These are phyloP conservation scores for Dothistroma septosporum DNA, from an alignment of 2,329 filamentous ascomycete species.

Conservation along the genomic window DNA sequence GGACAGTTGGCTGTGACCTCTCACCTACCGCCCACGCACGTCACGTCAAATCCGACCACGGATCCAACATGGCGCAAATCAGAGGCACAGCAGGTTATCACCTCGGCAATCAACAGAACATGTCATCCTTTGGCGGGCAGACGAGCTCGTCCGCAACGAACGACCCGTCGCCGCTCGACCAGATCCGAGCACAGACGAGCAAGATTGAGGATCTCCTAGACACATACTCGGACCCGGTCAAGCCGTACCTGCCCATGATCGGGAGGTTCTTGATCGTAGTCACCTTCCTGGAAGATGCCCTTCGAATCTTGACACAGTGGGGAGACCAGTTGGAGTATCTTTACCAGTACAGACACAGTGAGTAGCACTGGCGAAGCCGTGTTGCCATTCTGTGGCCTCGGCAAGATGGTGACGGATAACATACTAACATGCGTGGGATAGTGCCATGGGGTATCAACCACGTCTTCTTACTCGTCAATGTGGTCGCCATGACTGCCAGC, in stretches of 20 bases:
- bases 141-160: slow-evolving; percentile 57
- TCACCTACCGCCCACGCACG: not conserved
- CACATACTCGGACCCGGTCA: slow-evolving; percentile 80
- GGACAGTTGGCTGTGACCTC: not conserved
- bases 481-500: slow-evolving; percentile 78
- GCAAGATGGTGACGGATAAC: not conserved
- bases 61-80: slow-evolving; percentile 54
- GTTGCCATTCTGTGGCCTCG: not conserved
- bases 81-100: slow-evolving; percentile 72
- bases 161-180: slow-evolving; percentile 75
- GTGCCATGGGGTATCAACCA: slow-evolving; percentile 87
- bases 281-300: slow-evolving; percentile 93
- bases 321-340: slow-evolving; percentile 89
- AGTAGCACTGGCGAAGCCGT: slow-evolving; percentile 36
- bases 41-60: not conserved
- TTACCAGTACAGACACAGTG: slow-evolving; percentile 89
- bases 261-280: slow-evolving; percentile 97
- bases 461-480: slow-evolving; percentile 85
- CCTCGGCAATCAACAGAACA: slow-evolving; percentile 66
- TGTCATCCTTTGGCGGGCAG: slow-evolving; percentile 35
- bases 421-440: slow-evolving; percentile 39
- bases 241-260: slow-evolving; percentile 95
- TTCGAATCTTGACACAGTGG: slow-evolving; percentile 98
- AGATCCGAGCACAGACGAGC: slow-evolving; percentile 90
- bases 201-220: slow-evolving; percentile 96